phyloP scores from a whole-genome alignment of 2,329 filamentous ascomycete species.

The Aspergillus brunneoviolaceus region DNA sequence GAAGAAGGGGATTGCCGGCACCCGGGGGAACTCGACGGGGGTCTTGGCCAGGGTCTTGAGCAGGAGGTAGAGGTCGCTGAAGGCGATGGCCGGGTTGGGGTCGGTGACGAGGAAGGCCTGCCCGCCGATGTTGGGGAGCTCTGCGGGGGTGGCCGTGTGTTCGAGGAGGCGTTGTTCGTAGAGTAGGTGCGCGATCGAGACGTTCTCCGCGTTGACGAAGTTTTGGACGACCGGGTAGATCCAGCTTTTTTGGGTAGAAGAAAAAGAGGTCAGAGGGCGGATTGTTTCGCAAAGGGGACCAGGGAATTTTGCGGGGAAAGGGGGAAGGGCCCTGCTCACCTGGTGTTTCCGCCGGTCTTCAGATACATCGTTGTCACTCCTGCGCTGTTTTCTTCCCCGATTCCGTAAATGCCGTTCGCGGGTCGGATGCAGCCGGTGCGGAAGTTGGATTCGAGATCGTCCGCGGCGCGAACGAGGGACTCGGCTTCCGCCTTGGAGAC shows the following conservation, averaged over 20 bases:
- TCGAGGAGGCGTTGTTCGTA: slow-evolving; percentile 54
- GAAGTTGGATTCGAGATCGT: slow-evolving; percentile 41
- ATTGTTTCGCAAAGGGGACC: too few relatives aligned
- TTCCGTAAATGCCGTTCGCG: slow-evolving; percentile 55
- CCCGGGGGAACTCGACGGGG: slow-evolving; percentile 27
- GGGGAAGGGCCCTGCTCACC: slow-evolving; percentile 16
- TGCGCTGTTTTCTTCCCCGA: slow-evolving; percentile 41
- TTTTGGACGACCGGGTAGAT: slow-evolving; percentile 49
- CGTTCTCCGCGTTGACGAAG: slow-evolving; percentile 53
- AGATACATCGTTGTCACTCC: slow-evolving; percentile 44
- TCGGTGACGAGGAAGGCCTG: slow-evolving; percentile 55
- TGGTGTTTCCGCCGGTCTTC: slow-evolving; percentile 38
- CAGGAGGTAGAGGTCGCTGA: slow-evolving; percentile 33
- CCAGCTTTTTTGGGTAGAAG: slow-evolving; percentile 35
- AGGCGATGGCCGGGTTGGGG: slow-evolving; percentile 44
- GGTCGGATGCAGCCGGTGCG: slow-evolving; percentile 57
- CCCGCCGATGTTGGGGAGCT: slow-evolving; percentile 40
- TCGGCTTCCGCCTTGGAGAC: slow-evolving; percentile 55
- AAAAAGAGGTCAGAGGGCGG: too few relatives aligned
- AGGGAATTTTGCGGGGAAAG: too few relatives aligned
- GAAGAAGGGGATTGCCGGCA: slow-evolving; percentile 29
- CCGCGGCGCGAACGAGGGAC: slow-evolving; percentile 49
- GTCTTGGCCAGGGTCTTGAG: slow-evolving; percentile 31
- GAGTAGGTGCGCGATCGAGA: slow-evolving; percentile 54
- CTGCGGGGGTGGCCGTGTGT: slow-evolving; percentile 19